These are phyloP conservation scores for Dactylella cylindrospora DNA, from an alignment of 2,329 filamentous ascomycete genomes.

Conservation along the genomic window DNA sequence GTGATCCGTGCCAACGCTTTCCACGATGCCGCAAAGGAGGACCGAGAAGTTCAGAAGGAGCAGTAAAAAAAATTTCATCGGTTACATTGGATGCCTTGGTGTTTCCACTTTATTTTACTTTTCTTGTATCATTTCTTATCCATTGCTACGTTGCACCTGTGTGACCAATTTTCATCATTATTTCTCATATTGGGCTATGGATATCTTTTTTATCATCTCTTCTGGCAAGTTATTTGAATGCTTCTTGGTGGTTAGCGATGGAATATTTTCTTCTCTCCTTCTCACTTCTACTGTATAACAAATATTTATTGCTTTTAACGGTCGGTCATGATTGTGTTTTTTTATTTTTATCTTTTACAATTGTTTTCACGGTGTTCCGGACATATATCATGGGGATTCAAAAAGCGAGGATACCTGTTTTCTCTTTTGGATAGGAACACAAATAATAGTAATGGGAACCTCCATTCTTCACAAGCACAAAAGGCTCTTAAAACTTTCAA, in stretches of 20 bases:
- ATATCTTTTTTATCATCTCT: not conserved
- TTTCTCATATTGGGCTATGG: slow-evolving; percentile 17
- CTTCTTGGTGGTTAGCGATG: slow-evolving; percentile 36
- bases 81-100: slow-evolving; percentile 32
- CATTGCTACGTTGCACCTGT: slow-evolving; percentile 33
- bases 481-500: too few relatives aligned
- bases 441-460: too few relatives aligned
- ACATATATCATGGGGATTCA: slow-evolving; percentile 3
- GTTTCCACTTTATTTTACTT: slow-evolving; percentile 32
- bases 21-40: slow-evolving; percentile 74
- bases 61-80: slow-evolving; percentile 17
- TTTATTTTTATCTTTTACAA: slow-evolving; percentile 1
- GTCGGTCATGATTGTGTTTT: slow-evolving; percentile 13
- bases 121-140: slow-evolving; percentile 39
- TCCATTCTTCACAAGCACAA: too few relatives aligned
- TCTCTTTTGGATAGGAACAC: too few relatives aligned
- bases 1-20: slow-evolving; percentile 84
- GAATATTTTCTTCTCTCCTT: slow-evolving; percentile 2
- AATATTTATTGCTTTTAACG: slow-evolving; percentile 19
- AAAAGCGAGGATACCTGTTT: slow-evolving; percentile 5
- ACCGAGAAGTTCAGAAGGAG: slow-evolving; percentile 52
- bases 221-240: slow-evolving; percentile 10
- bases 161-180: slow-evolving; percentile 18
- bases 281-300: slow-evolving; percentile 23
- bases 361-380: slow-evolving; percentile 27